Conservation (phyloP, 2,329 filamentous ascomycete genomes). For the Fusarium luffae region DNA sequence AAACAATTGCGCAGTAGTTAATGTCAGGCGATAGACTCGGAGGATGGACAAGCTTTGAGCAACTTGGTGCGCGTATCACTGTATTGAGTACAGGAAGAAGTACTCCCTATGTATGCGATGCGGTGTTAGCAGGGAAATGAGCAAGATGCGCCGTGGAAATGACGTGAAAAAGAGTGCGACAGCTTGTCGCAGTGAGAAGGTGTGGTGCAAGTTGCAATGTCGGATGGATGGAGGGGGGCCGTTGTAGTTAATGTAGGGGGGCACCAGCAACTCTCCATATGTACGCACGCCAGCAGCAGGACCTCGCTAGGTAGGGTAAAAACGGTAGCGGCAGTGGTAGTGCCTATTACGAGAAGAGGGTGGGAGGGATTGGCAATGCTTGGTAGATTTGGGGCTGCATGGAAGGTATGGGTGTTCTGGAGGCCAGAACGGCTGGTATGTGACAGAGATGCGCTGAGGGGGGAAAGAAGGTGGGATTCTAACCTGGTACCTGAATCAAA, state of each 20-base stretch:
- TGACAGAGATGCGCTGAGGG: slow-evolving; percentile 29
- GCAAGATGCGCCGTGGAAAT: slow-evolving; percentile 29
- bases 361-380: slow-evolving; percentile 23
- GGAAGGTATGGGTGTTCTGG: slow-evolving; percentile 31
- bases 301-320: slow-evolving; percentile 31
- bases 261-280: slow-evolving; percentile 23
- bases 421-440: slow-evolving; percentile 34
- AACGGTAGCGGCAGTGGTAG: slow-evolving; percentile 37
- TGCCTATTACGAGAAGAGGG: slow-evolving; percentile 34
- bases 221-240: slow-evolving; percentile 29
- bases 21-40: not conserved
- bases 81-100: not conserved
- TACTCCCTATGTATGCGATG: slow-evolving; percentile 20
- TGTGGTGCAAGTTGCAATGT: slow-evolving; percentile 45
- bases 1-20: slow-evolving; percentile 15
- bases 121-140: slow-evolving; percentile 20
- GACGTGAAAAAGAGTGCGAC: slow-evolving; percentile 37
- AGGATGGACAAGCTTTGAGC: not conserved
- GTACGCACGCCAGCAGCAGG: slow-evolving; percentile 8
- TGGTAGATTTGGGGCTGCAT: slow-evolving; percentile 28
- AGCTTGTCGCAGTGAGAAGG: slow-evolving; percentile 38
- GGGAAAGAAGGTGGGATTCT: slow-evolving; percentile 25
- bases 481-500: slow-evolving; percentile 35
- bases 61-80: slow-evolving; percentile 12
- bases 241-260: slow-evolving; percentile 43